Conservation (phyloP, 768 basidiomycete genomes). For the Amanita pallidorosea region DNA sequence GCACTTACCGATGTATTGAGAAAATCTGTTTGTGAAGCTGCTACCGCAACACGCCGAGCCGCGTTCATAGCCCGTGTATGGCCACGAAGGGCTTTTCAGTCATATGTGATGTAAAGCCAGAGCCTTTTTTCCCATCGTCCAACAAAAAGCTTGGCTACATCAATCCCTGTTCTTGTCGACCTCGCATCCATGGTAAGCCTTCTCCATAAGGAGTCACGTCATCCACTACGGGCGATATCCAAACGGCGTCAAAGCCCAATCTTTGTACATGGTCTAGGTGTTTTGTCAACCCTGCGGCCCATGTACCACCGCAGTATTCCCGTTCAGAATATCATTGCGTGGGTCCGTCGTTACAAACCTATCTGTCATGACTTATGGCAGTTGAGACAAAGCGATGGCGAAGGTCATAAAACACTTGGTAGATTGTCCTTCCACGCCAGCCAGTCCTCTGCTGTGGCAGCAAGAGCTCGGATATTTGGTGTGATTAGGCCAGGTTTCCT, state of each 20-base stretch:
- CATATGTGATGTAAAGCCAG: constrained; percentile 46
- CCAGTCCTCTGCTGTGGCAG: constrained; percentile 8
- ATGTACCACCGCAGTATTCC: constrained; percentile 67
- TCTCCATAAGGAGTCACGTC: constrained; percentile 53
- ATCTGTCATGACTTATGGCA: constrained; percentile 45
- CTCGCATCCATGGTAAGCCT: constrained; percentile 71
- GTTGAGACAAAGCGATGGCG: not conserved
- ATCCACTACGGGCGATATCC: constrained; percentile 64
- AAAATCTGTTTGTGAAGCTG: constrained; percentile 30
- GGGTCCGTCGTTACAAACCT: constrained; percentile 48
- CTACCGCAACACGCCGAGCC: constrained; percentile 42
- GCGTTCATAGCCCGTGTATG: constrained; percentile 40
- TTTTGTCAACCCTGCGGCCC: constrained; percentile 45
- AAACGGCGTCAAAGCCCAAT: constrained; percentile 69
- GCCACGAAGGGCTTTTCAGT: constrained; percentile 37
- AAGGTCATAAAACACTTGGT: no score
- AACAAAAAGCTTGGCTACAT: not conserved
- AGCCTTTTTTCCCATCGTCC: constrained; percentile 34
- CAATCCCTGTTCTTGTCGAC: not conserved
- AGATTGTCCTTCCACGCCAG: constrained; percentile 16
- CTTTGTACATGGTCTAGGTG: constrained; percentile 68
- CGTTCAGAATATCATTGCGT: constrained; percentile 28
- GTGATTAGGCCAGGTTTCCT: no score
- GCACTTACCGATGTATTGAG: constrained; percentile 33
- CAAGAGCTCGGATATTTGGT: not conserved